Conservation (phyloP, 768 basidiomycete species). For the Multifurca ochricompacta region DNA sequence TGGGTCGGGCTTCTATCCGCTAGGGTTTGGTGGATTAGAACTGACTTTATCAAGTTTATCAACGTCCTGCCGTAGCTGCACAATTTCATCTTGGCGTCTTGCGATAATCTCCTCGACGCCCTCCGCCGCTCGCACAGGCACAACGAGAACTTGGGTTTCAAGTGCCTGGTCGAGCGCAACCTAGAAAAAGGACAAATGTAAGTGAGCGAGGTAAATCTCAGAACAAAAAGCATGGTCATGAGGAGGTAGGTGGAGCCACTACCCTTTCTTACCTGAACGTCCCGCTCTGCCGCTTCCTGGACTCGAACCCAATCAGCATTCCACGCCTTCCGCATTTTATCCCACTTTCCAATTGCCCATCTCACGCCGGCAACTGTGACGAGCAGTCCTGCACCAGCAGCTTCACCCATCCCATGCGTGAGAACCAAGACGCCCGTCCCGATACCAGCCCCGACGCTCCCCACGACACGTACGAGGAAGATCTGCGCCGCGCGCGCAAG, state of each 20-base stretch:
- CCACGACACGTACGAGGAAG: conserved; percentile 16
- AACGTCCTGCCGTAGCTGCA: conserved; percentile 6
- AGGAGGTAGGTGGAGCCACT: neutral
- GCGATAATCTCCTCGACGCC: conserved; percentile 19
- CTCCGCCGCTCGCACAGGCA: conserved; percentile 18
- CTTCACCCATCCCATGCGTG: conserved; percentile 15
- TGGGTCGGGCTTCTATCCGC: neutral
- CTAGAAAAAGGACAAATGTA: too few species aligned
- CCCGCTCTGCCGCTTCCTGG: conserved; percentile 25
- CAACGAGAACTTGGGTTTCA: conserved; percentile 18
- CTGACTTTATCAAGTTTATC: neutral
- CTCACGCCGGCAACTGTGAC: conserved; percentile 20
- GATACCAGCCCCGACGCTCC: conserved; percentile 17
- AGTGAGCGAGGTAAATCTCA: neutral
- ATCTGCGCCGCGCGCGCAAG: conserved; percentile 26
- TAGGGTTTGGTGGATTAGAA: neutral
- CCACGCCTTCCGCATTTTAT: conserved; percentile 24
- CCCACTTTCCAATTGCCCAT: conserved; percentile 26
- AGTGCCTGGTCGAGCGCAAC: conserved; percentile 12
- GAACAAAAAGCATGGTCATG: too few species aligned
- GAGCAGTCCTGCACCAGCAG: conserved; percentile 23
- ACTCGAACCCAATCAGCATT: conserved; percentile 27
- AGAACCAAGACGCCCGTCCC: conserved; percentile 20
- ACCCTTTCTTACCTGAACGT: conserved; percentile 25
- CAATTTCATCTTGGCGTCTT: conserved; percentile 12